Conservation (phyloP, 139 green algal species). For the Marvania coccoides region DNA sequence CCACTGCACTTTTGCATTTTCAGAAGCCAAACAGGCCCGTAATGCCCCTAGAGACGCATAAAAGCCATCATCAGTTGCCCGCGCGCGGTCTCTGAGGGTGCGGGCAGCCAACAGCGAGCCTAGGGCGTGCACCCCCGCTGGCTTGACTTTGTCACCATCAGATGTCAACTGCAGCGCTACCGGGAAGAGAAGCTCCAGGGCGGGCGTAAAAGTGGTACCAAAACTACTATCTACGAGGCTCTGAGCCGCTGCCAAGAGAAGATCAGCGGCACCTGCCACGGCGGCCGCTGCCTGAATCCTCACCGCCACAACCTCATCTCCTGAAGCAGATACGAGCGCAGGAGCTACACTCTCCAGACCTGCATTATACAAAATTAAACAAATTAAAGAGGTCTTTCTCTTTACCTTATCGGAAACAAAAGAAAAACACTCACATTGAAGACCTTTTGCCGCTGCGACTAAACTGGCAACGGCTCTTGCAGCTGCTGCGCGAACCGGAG, state of each 20-base stretch:
- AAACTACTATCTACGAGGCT: too few relatives aligned
- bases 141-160: not conserved
- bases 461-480: constrained; percentile 27
- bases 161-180: not conserved
- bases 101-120: not conserved
- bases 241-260: too few relatives aligned
- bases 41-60: not conserved
- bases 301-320: not conserved
- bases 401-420: too few relatives aligned
- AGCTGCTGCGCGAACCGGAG: constrained; percentile 34
- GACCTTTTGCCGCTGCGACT: not conserved
- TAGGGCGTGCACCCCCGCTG: not conserved
- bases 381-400: too few relatives aligned
- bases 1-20: not conserved
- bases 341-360: not conserved
- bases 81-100: not conserved
- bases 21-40: not conserved
- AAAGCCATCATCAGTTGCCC: not conserved
- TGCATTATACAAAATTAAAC: not conserved
- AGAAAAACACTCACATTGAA: not conserved
- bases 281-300: not conserved
- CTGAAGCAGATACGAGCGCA: not conserved
- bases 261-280: constrained; percentile 4
- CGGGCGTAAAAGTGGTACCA: too few relatives aligned
- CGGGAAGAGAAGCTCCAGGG: not conserved